Base-by-base conservation (phyloP, 805 yeast genomes). In the Tetrapisispora arboricola region DNA sequence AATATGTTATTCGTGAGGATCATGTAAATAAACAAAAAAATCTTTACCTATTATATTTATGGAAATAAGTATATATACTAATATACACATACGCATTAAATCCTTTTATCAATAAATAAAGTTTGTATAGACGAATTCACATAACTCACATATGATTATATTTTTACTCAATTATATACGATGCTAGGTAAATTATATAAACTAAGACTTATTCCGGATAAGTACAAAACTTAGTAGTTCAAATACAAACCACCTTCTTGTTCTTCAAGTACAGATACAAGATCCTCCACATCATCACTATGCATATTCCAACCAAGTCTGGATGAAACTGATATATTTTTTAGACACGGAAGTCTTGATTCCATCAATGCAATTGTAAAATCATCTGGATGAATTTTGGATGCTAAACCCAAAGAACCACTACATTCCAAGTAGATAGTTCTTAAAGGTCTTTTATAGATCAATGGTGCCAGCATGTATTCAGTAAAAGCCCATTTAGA, bases 351-450 rank as follows among this genome's bases (percentile, higher is more conserved):
- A 15, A 92, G 60, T 50, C 94, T 66, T 9, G 76, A 79, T 44
- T 88, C 96, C 55, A 76, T 71, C 17, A 88, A 63, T 0, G 96
- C 96, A 36, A 87, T 71, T 0, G 92, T 84, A 43, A 92, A 66
- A 58, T 90, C 96, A 50, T 85, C 82, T 0, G 97, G 95, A 51
- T 84, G 85, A 26, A 92, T 64, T 54, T 85, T 85, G 19, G 80
- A 74, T 2, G 86, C 73, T 43, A 88, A 84, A 2, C 96, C 96
- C 44, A 83, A 62, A 64, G 80, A 76, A 1, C 97, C 96, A 45
- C 94, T 80, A 35, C 94, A 80, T 43, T 84, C 90, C 20, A 92
- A 70, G 54, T 76, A 75, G 27, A 92, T 59, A 1, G 76, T 71
- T 39, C 67, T 68, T 44, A 90, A 62, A 24, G 72, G 61, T 9